Percentiles rank a stretch among this genome's conserved stretches.
phyloP scores from a whole-genome alignment of 2,329 filamentous ascomycete genomes.

The Diaporthe velutina region DNA sequence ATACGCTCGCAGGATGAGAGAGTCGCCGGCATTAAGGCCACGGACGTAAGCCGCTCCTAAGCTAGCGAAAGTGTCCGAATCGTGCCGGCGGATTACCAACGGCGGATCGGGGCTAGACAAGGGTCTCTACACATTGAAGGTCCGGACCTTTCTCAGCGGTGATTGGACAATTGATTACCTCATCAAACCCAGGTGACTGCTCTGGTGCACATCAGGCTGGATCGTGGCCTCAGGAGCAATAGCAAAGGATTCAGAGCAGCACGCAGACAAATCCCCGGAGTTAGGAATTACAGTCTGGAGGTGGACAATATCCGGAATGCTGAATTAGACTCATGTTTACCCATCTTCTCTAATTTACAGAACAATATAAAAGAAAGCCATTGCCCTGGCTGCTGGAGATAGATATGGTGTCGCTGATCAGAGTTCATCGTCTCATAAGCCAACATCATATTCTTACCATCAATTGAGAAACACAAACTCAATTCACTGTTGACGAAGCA shows the following conservation, averaged over 20 bases:
- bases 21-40: neutral
- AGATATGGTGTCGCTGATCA: neutral
- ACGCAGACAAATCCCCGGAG: neutral
- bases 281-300: neutral
- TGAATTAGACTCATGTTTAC: neutral
- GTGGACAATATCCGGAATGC: neutral
- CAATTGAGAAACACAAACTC: too few relatives aligned
- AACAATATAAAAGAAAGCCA: neutral
- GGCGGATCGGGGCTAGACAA: constrained; percentile 2
- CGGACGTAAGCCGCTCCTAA: constrained; percentile 10
- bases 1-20: neutral
- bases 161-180: neutral
- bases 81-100: constrained; percentile 11
- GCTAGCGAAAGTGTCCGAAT: constrained; percentile 22
- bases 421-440: neutral
- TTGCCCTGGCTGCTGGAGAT: neutral
- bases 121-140: neutral
- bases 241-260: neutral
- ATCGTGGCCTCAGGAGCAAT: neutral
- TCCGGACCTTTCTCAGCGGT: neutral
- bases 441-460: neutral
- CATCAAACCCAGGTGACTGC: neutral
- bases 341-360: neutral
- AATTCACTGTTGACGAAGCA: neutral
- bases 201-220: neutral